Conservation (phyloP, 2,329 filamentous ascomycete species). For the Aureobasidium lini region DNA sequence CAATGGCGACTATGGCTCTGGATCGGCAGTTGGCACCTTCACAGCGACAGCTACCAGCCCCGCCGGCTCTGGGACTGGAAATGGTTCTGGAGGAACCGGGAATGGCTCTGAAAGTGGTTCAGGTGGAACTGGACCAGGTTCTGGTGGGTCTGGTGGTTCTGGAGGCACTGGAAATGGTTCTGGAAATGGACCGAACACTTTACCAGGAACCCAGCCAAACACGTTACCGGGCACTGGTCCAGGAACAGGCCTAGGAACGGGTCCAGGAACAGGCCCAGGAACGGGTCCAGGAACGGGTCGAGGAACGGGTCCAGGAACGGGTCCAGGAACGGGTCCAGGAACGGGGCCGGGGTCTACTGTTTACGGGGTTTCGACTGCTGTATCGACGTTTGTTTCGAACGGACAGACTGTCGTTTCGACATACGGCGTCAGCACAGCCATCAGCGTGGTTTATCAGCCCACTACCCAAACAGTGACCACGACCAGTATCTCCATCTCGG, state of each 20-base stretch:
- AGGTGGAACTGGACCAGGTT: no score
- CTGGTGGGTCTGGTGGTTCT: no score
- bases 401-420: slow-evolving; percentile 21
- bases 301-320: slow-evolving; percentile 15
- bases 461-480: slow-evolving; percentile 21
- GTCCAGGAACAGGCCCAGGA: slow-evolving; percentile 12
- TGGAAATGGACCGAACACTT: slow-evolving; percentile 14
- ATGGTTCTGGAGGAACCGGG: background rate
- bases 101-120: no score
- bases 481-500: slow-evolving; percentile 18
- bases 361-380: slow-evolving; percentile 20
- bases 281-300: slow-evolving; percentile 12
- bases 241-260: slow-evolving; percentile 14
- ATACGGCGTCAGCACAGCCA: slow-evolving; percentile 23
- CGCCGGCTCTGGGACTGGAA: slow-evolving; percentile 7
- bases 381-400: slow-evolving; percentile 22
- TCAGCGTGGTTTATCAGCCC: slow-evolving; percentile 20
- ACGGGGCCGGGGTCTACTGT: slow-evolving; percentile 17
- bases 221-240: slow-evolving; percentile 16
- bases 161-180: background rate
- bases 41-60: background rate
- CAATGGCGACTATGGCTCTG: slow-evolving; percentile 11
- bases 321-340: slow-evolving; percentile 6
- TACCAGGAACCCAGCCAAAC: slow-evolving; percentile 14
- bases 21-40: slow-evolving; percentile 14